Conservation (phyloP, 148 eudicot species). For the Cornus kousa region DNA sequence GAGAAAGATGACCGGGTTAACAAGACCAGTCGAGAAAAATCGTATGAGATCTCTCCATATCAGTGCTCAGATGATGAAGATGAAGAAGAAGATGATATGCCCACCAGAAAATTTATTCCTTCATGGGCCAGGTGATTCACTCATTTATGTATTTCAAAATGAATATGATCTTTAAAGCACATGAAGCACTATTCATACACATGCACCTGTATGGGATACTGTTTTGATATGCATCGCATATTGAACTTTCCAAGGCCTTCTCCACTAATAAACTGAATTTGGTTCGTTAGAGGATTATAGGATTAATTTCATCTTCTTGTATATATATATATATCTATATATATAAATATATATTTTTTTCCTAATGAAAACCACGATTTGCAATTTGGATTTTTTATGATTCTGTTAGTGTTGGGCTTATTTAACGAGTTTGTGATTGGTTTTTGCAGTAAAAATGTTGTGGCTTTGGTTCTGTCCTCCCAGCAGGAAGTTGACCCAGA, state of each 20-base stretch:
- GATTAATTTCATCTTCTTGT: not conserved
- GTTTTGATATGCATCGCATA: not conserved
- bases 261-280: not conserved
- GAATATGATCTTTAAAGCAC: not conserved
- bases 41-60: conserved; percentile 95
- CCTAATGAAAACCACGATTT: not conserved
- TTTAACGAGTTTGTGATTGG: conserved; percentile 3
- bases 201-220: not conserved
- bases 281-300: not conserved
- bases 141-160: conserved; percentile 11
- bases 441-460: conserved; percentile 66
- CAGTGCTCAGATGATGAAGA: conserved; percentile 89
- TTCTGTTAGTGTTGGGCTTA: not conserved
- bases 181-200: not conserved
- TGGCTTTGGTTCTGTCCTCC: conserved; percentile 51
- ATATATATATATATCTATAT: too few species aligned
- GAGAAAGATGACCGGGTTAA: conserved; percentile 12
- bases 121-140: conserved; percentile 85
- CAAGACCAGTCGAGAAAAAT: conserved; percentile 44
- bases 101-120: conserved; percentile 67
- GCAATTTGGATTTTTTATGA: not conserved
- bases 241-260: not conserved
- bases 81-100: conserved; percentile 68
- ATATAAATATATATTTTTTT: too few species aligned
- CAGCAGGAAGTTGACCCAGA: conserved; percentile 56